These are phyloP conservation scores for Nannizziopsis arthrosporioides DNA, from an alignment of 2,329 filamentous ascomycete species.

Conservation along the genomic window DNA sequence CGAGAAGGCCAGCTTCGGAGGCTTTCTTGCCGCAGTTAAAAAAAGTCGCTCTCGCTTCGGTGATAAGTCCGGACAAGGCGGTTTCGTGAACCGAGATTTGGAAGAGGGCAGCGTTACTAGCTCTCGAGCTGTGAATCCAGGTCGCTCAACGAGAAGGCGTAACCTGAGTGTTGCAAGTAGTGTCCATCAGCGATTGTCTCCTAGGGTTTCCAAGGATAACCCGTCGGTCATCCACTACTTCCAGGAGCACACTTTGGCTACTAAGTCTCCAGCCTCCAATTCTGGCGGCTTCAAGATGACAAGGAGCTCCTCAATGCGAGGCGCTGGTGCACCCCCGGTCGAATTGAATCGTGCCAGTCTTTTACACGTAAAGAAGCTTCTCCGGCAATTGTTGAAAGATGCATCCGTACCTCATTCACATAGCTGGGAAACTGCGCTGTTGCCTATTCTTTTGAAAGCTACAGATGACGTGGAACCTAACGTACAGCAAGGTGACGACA, in stretches of 20 bases:
- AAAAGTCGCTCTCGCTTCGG: slow-evolving; percentile 61
- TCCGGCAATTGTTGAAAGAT: slow-evolving; percentile 73
- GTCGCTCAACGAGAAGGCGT: slow-evolving; percentile 56
- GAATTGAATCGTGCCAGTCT: slow-evolving; percentile 81
- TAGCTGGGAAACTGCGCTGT: slow-evolving; percentile 79
- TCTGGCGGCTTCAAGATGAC: slow-evolving; percentile 44
- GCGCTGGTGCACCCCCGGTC: slow-evolving; percentile 58
- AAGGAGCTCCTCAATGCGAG: slow-evolving; percentile 74
- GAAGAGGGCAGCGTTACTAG: slow-evolving; percentile 54
- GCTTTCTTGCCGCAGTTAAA: slow-evolving; percentile 59
- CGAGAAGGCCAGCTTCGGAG: slow-evolving; percentile 61
- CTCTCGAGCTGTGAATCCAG: slow-evolving; percentile 47
- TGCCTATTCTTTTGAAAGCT: slow-evolving; percentile 80
- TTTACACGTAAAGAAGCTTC: slow-evolving; percentile 72
- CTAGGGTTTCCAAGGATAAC: slow-evolving; percentile 52
- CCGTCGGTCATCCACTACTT: slow-evolving; percentile 30
- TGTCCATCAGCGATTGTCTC: slow-evolving; percentile 58
- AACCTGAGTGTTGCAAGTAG: slow-evolving; percentile 78
- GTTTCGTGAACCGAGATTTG: slow-evolving; percentile 54
- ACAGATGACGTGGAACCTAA: slow-evolving; percentile 93
- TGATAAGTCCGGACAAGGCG: slow-evolving; percentile 64
- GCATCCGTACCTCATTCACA: slow-evolving; percentile 57
- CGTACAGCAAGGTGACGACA: slow-evolving; percentile 79
- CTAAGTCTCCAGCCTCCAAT: slow-evolving; percentile 36
- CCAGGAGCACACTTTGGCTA: slow-evolving; percentile 23